phyloP scores from a whole-genome alignment of 1,284 basidiomycete species.

The Marasmius oreades region DNA sequence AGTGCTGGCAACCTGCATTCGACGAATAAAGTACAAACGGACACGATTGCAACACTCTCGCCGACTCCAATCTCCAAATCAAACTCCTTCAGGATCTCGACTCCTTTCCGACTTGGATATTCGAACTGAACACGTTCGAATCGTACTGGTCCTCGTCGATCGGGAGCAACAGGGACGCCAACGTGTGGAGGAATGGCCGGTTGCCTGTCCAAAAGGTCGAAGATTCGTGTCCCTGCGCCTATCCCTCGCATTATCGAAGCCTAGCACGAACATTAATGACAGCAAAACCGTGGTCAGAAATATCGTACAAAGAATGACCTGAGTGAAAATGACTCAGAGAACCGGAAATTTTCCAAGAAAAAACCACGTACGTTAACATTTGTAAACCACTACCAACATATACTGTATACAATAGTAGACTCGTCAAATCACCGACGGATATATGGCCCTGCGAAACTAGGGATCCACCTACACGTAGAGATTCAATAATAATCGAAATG shows the following conservation, averaged over 20 bases:
- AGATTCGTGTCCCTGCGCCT: conserved; percentile 90
- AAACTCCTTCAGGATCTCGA: conserved; percentile 76
- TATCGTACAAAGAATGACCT: conserved; percentile 59
- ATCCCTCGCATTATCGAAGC: conserved; percentile 87
- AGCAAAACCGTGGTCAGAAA: not conserved
- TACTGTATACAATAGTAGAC: conserved; percentile 89
- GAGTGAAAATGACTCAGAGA: not conserved
- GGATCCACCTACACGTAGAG: conserved; percentile 65
- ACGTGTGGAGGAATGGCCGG: conserved; percentile 66
- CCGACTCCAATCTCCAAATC: conserved; percentile 77
- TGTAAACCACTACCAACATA: conserved; percentile 82
- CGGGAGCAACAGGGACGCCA: conserved; percentile 54
- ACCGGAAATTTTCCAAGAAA: conserved; percentile 5
- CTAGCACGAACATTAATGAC: conserved; percentile 31
- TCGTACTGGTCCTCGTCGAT: conserved; percentile 62
- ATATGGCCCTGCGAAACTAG: conserved; percentile 87
- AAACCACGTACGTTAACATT: conserved; percentile 66
- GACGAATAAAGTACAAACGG: conserved; percentile 31
- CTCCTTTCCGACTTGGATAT: conserved; percentile 81
- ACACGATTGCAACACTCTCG: conserved; percentile 91
- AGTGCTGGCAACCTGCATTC: not conserved
- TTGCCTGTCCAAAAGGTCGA: conserved; percentile 84
- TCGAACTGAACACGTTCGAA: conserved; percentile 84
- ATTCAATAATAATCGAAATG: not conserved
- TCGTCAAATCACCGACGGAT: conserved; percentile 88